Evolutionary conservation across 2,329 filamentous ascomycete genomes (phyloP).

Genomic region (Hymenoscyphus occultus): DNA sequence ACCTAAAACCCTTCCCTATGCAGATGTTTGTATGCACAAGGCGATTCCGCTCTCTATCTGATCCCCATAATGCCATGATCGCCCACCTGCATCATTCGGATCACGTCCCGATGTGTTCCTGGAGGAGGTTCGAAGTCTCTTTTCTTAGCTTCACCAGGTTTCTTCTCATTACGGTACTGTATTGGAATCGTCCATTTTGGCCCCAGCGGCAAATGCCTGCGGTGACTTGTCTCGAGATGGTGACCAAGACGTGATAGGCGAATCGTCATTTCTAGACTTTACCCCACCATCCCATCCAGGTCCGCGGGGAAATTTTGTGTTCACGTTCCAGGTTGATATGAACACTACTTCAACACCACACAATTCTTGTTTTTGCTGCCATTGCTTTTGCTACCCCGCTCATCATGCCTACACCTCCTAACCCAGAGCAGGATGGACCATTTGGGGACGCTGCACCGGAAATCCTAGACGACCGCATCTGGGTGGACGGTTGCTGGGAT

Average conservation of each 20-base stretch:
- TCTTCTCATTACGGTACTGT: not conserved
- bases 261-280: not conserved
- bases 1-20: not conserved
- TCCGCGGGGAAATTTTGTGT: conserved; percentile 1
- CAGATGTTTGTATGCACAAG: not conserved
- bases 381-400: not conserved
- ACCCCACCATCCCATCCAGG: not conserved
- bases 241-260: not conserved
- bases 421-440: conserved; percentile 26
- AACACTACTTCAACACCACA: not conserved
- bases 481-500: conserved; percentile 99
- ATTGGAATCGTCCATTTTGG: not conserved
- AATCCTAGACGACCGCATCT: conserved; percentile 68
- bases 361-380: not conserved
- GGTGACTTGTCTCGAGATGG: not conserved
- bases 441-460: conserved; percentile 34
- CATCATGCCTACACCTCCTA: not conserved
- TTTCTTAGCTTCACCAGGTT: not conserved
- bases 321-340: not conserved
- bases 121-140: not conserved
- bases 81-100: not conserved
- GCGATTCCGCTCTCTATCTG: not conserved
- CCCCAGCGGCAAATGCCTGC: not conserved
- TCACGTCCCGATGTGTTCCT: not conserved
- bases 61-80: not conserved